A percentile compares a stretch with the other conserved stretches of the same genome.
These are phyloP conservation scores for Colletotrichum sp. DNA, from an alignment of 2,329 filamentous ascomycete species.

Conservation along the genomic window DNA sequence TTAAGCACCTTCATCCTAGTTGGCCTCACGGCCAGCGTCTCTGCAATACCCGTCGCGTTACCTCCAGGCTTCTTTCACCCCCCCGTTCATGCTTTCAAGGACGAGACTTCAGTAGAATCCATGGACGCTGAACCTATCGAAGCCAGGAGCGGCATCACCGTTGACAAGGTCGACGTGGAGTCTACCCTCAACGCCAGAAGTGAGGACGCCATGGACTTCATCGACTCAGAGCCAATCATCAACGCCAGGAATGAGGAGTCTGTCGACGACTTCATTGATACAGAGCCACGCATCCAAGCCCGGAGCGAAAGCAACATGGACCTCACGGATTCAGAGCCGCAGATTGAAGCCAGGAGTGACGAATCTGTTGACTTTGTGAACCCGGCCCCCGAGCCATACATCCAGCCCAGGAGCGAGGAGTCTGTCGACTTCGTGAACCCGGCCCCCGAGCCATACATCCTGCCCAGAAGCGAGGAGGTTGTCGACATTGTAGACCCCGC, in stretches of 20 bases:
- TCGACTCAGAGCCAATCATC: not conserved
- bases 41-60: not conserved
- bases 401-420: not conserved
- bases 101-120: not conserved
- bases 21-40: not conserved
- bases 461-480: not conserved
- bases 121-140: not conserved
- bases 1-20: not conserved
- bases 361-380: not conserved
- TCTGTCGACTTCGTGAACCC: not conserved
- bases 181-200: not conserved
- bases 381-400: not conserved
- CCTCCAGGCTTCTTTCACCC: not conserved
- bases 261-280: not conserved
- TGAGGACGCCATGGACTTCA: not conserved
- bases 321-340: not conserved
- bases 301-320: not conserved
- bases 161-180: not conserved
- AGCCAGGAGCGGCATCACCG: not conserved
- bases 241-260: not conserved
- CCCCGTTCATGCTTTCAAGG: not conserved
- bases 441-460: not conserved
- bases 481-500: not conserved
- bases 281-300: not conserved
- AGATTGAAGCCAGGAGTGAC: not conserved